Evolutionary conservation across 2,329 filamentous ascomycete genomes (phyloP).

Genomic region (Ophiostoma pallidulum): DNA sequence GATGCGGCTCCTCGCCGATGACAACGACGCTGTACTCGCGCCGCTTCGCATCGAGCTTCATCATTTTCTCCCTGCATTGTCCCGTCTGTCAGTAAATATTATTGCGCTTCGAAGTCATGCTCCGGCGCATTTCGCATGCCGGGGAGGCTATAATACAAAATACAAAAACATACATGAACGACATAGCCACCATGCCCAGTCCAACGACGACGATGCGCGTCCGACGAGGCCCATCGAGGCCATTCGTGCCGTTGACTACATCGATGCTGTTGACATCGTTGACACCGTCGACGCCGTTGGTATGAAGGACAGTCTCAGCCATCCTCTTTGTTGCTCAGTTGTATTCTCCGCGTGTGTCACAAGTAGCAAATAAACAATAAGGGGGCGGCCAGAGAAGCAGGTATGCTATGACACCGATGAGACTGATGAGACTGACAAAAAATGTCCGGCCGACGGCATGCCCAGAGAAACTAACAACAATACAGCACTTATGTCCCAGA

Average conservation of each 20-base stretch:
- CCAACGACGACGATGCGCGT: conserved; percentile 60
- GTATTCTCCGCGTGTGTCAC: no score
- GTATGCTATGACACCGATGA: no score
- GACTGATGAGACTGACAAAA: background rate
- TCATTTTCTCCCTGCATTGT: conserved; percentile 63
- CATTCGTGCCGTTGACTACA: background rate
- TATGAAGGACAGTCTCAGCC: background rate
- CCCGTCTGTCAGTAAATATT: background rate
- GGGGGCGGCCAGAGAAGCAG: no score
- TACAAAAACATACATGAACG: conserved; percentile 63
- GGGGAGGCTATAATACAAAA: no score
- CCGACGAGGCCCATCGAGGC: background rate
- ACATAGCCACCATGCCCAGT: conserved; percentile 83
- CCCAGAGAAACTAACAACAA: background rate
- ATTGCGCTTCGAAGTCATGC: background rate
- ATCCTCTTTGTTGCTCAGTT: no score
- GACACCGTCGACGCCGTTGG: background rate
- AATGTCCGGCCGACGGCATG: background rate
- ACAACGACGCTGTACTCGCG: conserved; percentile 74
- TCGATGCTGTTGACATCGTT: background rate
- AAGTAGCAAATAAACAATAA: no score
- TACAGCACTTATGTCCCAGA: background rate
- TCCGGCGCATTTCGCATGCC: background rate
- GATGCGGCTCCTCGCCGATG: conserved; percentile 77
- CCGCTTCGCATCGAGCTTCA: conserved; percentile 70